Conservation (phyloP, 2,329 filamentous ascomycete genomes). For the Clonostachys sp. region DNA sequence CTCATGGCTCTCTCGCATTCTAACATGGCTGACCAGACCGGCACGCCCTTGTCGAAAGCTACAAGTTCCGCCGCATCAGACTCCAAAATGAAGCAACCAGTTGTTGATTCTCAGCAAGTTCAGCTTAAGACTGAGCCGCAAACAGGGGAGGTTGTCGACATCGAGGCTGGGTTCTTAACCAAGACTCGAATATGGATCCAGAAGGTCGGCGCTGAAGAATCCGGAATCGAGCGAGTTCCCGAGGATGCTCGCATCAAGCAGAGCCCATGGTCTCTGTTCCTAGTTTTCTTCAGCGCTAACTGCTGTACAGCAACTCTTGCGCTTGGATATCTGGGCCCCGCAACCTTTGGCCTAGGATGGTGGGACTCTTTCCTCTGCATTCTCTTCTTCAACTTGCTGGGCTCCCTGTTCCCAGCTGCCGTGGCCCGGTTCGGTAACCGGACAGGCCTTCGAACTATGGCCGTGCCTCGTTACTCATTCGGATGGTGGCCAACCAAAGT, state of each 20-base stretch:
- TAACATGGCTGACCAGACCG: no score
- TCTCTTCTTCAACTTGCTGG: background rate
- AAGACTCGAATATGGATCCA: background rate
- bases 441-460: slow-evolving; percentile 73
- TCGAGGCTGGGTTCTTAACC: background rate
- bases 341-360: background rate
- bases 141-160: no score
- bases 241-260: background rate
- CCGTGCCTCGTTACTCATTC: slow-evolving; percentile 69
- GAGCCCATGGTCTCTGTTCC: background rate
- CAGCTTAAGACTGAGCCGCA: no score
- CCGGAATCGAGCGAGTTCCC: background rate
- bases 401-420: background rate
- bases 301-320: background rate
- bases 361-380: background rate
- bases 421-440: slow-evolving; percentile 51
- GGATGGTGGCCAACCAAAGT: slow-evolving; percentile 64
- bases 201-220: background rate
- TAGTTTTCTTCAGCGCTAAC: background rate
- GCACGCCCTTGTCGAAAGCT: no score
- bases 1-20: no score
- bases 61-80: no score
- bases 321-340: background rate
- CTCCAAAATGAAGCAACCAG: no score
- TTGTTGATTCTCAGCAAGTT: no score